phyloP scores from a whole-genome alignment of 306 rosid species.

The Medicago truncatula region MtrunA17r5.0-ANR NC_053049.1:29529501-29530000 shows the following conservation, averaged over 20 bases:
- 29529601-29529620: slow-evolving; percentile 23
- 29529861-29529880: slow-evolving; percentile 84
- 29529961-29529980: slow-evolving; percentile 57
- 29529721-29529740: slow-evolving; percentile 25
- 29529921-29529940: slow-evolving; percentile 57
- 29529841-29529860: slow-evolving; percentile 62
- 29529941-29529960: slow-evolving; percentile 52
- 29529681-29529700: slow-evolving; percentile 58
- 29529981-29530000: slow-evolving; percentile 13
- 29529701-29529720: slow-evolving; percentile 18
- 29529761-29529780: slow-evolving; percentile 14
- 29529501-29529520: slow-evolving; percentile 26
- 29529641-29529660: slow-evolving; percentile 51
- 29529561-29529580: background rate
- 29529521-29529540: slow-evolving; percentile 23
- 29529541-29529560: slow-evolving; percentile 31
- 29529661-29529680: slow-evolving; percentile 50
- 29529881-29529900: slow-evolving; percentile 43
- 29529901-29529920: slow-evolving; percentile 60
- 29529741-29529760: slow-evolving; percentile 33
- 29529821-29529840: slow-evolving; percentile 36
- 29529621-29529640: slow-evolving; percentile 45
- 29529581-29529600: slow-evolving; percentile 20
- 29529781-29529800: slow-evolving; percentile 28
- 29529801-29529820: slow-evolving; percentile 2